Evolutionary conservation across 208 protist genomes (phyloP).

Genomic region (Histomonas meleagridis): DNA sequence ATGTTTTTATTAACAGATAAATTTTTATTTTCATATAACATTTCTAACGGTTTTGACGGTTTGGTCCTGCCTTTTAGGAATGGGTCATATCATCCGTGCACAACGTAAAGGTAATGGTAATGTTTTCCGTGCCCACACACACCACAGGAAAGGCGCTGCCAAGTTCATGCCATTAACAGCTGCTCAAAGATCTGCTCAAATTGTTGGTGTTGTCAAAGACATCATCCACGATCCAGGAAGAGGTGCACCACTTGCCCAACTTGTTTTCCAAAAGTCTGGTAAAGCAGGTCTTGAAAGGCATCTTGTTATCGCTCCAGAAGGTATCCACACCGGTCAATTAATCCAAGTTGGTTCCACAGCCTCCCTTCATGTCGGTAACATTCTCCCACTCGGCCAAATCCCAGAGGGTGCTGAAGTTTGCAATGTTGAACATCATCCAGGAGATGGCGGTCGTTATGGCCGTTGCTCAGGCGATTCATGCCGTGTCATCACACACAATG

Average conservation of each 20-base stretch:
- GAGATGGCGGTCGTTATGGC: slow-evolving; percentile 80
- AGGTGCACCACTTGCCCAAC: slow-evolving; percentile 88
- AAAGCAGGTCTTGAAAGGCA: slow-evolving; percentile 61
- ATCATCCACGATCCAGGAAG: slow-evolving; percentile 96
- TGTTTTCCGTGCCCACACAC: slow-evolving; percentile 71
- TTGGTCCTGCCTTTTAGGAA: slow-evolving; percentile 33
- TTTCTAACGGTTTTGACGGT: too few relatives aligned
- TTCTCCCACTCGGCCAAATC: slow-evolving; percentile 80
- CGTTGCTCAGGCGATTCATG: slow-evolving; percentile 65
- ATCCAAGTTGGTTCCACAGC: slow-evolving; percentile 90
- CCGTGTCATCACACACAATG: slow-evolving; percentile 68
- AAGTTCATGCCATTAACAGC: slow-evolving; percentile 84
- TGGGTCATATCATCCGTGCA: slow-evolving; percentile 51
- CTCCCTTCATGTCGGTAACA: slow-evolving; percentile 74
- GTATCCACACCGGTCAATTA: slow-evolving; percentile 95
- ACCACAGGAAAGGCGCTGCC: slow-evolving; percentile 80
- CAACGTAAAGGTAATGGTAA: slow-evolving; percentile 80
- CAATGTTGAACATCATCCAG: slow-evolving; percentile 75
- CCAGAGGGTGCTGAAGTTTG: slow-evolving; percentile 93
- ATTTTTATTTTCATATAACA: too few relatives aligned
- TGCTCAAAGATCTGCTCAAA: slow-evolving; percentile 82
- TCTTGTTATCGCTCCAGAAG: slow-evolving; percentile 88
- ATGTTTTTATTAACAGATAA: too few relatives aligned
- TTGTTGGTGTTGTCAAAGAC: slow-evolving; percentile 66
- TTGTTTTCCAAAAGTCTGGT: slow-evolving; percentile 80